phyloP scores from a whole-genome alignment of 2,329 filamentous ascomycete genomes.

The Hypocreales sp. region DNA sequence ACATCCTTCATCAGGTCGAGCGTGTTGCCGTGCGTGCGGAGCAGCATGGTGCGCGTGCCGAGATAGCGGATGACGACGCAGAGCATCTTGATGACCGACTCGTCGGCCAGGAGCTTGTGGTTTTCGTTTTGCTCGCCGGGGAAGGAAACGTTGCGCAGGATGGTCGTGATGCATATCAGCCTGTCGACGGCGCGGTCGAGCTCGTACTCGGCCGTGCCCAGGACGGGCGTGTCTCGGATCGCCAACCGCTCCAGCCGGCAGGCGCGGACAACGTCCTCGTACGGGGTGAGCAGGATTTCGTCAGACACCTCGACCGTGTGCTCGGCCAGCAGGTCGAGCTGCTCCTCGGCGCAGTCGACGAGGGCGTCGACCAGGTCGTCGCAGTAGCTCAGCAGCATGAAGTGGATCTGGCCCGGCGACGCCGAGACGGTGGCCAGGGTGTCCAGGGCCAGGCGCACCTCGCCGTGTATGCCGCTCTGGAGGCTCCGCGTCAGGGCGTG shows the following conservation, averaged over 20 bases:
- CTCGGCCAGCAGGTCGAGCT: conserved; percentile 71
- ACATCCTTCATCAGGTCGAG: conserved; percentile 97
- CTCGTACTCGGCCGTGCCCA: conserved; percentile 65
- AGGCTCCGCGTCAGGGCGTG: conserved; percentile 79
- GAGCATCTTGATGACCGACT: conserved; percentile 67
- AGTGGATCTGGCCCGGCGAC: conserved; percentile 50
- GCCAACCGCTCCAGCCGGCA: conserved; percentile 59
- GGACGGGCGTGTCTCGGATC: conserved; percentile 55
- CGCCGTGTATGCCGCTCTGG: conserved; percentile 76
- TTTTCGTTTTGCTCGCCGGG: conserved; percentile 46
- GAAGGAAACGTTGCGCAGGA: conserved; percentile 86
- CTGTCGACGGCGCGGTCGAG: conserved; percentile 77
- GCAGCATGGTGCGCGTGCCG: conserved; percentile 74
- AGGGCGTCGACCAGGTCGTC: conserved; percentile 82
- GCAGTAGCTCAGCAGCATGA: conserved; percentile 53
- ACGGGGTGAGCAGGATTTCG: conserved; percentile 65
- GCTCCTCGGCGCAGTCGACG: conserved; percentile 80
- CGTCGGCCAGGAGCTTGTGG: conserved; percentile 57
- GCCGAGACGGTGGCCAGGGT: conserved; percentile 53
- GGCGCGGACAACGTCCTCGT: conserved; percentile 76
- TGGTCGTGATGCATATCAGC: conserved; percentile 80
- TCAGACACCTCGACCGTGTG: conserved; percentile 77
- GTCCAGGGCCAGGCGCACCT: conserved; percentile 82
- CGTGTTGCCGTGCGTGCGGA: conserved; percentile 70
- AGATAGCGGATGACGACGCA: conserved; percentile 73